These are phyloP conservation scores for Amphibolis antarctica DNA, from an alignment of 106 monocot genomes.

Conservation along the genomic window DNA sequence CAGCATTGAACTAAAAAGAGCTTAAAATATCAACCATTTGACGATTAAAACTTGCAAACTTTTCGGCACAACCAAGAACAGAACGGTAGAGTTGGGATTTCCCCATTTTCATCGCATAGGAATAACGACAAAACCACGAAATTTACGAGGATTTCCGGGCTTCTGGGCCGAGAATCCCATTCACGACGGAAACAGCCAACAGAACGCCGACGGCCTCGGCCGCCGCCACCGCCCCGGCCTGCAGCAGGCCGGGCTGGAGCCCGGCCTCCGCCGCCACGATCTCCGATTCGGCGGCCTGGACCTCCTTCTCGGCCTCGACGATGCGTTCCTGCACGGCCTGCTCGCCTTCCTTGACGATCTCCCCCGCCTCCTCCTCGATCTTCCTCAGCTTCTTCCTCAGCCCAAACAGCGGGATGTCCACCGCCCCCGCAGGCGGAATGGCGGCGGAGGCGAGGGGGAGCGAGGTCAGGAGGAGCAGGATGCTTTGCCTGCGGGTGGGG, in stretches of 20 bases:
- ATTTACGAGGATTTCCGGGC: conserved; percentile 29
- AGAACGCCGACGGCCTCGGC: conserved; percentile 72
- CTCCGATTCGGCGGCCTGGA: conserved; percentile 27
- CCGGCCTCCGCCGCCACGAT: conserved; percentile 10
- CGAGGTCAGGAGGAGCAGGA: conserved; percentile 28
- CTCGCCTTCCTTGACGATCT: conserved; percentile 39
- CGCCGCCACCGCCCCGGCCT: conserved; percentile 60
- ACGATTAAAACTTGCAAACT: no score
- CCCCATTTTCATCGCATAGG: no score
- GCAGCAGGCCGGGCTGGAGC: conserved; percentile 29
- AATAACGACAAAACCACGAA: no score
- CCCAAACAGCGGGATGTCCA: conserved; percentile 64
- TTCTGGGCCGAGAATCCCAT: conserved; percentile 75
- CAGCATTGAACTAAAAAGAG: no score
- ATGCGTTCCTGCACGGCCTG: conserved; percentile 27
- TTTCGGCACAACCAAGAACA: no score
- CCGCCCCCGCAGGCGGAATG: conserved; percentile 17
- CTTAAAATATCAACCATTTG: no score
- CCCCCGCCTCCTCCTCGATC: conserved; percentile 67
- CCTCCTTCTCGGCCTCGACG: conserved; percentile 25
- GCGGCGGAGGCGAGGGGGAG: conserved; percentile 10
- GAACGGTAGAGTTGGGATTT: no score
- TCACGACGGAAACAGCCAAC: conserved; percentile 68
- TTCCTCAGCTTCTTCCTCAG: conserved; percentile 52
- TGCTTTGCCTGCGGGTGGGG: conserved; percentile 13